Conservation (phyloP, 768 basidiomycete species). For the Phallus indusiatus region DNA sequence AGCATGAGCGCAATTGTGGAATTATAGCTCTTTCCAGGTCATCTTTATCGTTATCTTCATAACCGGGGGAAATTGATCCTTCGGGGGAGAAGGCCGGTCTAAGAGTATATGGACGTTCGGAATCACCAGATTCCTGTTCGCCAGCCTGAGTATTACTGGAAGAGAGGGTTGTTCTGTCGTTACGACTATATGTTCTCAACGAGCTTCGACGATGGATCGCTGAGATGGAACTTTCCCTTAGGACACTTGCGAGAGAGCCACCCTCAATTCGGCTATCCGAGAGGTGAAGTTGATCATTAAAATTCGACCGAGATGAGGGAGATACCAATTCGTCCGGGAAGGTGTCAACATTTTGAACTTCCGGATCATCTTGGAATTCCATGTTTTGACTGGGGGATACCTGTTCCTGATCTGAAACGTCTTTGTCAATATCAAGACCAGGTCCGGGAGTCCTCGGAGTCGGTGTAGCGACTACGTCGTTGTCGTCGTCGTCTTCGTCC, state of each 20-base stretch:
- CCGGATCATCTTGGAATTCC: not conserved
- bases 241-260: not conserved
- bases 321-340: not conserved
- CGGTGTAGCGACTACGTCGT: too few species aligned
- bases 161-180: not conserved
- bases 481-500: too few species aligned
- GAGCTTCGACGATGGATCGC: not conserved
- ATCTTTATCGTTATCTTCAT: not conserved
- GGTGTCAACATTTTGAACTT: not conserved
- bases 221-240: not conserved
- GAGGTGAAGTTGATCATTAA: not conserved
- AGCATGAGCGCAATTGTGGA: not conserved
- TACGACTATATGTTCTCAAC: not conserved
- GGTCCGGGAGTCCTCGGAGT: too few species aligned
- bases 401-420: not conserved
- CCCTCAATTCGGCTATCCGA: not conserved
- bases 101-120: not conserved
- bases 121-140: not conserved
- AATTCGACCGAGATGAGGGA: not conserved
- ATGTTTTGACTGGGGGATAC: not conserved
- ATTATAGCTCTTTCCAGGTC: not conserved
- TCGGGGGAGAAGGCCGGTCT: not conserved
- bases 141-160: not conserved
- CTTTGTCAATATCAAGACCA: not conserved
- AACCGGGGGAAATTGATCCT: not conserved